Evolutionary conservation across 345 rosid species (phyloP).

Genomic region (Carallia pectinifolia): DNA sequence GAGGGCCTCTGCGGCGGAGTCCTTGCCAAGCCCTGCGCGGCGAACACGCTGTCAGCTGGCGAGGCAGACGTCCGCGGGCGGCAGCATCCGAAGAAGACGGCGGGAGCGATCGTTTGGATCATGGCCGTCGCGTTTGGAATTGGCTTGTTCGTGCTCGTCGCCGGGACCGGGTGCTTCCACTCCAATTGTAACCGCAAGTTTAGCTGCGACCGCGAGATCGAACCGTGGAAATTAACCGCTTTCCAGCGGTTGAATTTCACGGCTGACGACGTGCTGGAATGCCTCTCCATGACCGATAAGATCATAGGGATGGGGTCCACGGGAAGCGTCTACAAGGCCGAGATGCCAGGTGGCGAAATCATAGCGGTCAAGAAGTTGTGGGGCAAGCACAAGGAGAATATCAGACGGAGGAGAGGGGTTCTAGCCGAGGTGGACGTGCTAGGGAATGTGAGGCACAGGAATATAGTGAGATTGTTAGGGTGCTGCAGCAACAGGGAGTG

Average conservation of each 20-base stretch:
- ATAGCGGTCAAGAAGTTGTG: conserved; percentile 97
- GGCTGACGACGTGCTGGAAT: conserved; percentile 83
- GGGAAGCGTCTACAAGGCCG: conserved; percentile 88
- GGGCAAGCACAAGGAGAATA: conserved; percentile 75
- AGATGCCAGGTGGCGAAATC: conserved; percentile 93
- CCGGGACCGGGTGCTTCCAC: conserved; percentile 71
- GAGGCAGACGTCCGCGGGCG: conserved; percentile 33
- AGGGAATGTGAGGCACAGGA: conserved; percentile 85
- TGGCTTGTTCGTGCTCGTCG: conserved; percentile 70
- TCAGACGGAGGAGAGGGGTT: conserved; percentile 74
- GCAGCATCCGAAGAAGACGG: conserved; percentile 55
- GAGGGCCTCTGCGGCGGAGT: conserved; percentile 76
- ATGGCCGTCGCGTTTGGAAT: conserved; percentile 83
- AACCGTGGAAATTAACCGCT: conserved; percentile 92
- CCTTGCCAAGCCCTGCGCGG: conserved; percentile 53
- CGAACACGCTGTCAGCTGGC: conserved; percentile 26
- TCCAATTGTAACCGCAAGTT: conserved; percentile 45
- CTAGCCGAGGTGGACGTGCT: conserved; percentile 90
- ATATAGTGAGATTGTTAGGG: conserved; percentile 87
- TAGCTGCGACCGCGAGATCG: conserved; percentile 44
- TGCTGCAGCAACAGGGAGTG: conserved; percentile 87
- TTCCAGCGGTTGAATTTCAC: conserved; percentile 87
- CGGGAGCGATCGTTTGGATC: conserved; percentile 92
- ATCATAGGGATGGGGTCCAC: conserved; percentile 94
- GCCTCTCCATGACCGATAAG: conserved; percentile 65